These are phyloP conservation scores for Rhytidhysteron rufulum DNA, from an alignment of 2,329 filamentous ascomycete genomes.

Conservation along the genomic window DNA sequence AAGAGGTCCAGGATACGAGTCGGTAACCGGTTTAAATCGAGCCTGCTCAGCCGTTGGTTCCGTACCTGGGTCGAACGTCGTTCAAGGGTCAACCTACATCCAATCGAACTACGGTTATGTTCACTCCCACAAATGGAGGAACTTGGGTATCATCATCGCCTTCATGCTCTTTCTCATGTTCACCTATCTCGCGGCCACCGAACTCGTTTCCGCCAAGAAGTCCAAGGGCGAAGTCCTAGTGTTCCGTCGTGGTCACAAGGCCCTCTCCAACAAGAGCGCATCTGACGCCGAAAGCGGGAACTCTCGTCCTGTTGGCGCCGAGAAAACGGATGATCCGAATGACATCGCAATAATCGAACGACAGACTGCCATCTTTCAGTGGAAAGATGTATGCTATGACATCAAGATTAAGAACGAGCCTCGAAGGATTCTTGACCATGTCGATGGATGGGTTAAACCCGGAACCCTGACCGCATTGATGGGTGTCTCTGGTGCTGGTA, in stretches of 20 bases:
- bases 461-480: slow-evolving; percentile 82
- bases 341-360: slow-evolving; percentile 49
- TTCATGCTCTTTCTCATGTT: slow-evolving; percentile 43
- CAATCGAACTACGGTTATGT: slow-evolving; percentile 29
- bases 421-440: slow-evolving; percentile 74
- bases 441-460: slow-evolving; percentile 92
- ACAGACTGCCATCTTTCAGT: slow-evolving; percentile 78
- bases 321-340: slow-evolving; percentile 34
- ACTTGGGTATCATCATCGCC: slow-evolving; percentile 44
- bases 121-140: slow-evolving; percentile 43
- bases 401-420: slow-evolving; percentile 76
- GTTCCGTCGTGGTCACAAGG: slow-evolving; percentile 46
- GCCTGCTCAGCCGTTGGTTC: slow-evolving; percentile 43
- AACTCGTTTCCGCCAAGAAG: slow-evolving; percentile 47
- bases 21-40: slow-evolving; percentile 22
- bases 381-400: slow-evolving; percentile 75
- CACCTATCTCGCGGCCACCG: slow-evolving; percentile 42
- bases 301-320: slow-evolving; percentile 26
- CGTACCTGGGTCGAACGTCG: slow-evolving; percentile 32
- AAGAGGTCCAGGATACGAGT: slow-evolving; percentile 34
- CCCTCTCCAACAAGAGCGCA: slow-evolving; percentile 45
- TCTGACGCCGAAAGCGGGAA: slow-evolving; percentile 40
- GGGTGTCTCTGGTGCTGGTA: slow-evolving; percentile 90
- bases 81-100: slow-evolving; percentile 39
- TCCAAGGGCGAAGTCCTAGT: slow-evolving; percentile 51